phyloP scores from a whole-genome alignment of 1,284 basidiomycete species.

The Mycosarcoma mackinlayi region DNA sequence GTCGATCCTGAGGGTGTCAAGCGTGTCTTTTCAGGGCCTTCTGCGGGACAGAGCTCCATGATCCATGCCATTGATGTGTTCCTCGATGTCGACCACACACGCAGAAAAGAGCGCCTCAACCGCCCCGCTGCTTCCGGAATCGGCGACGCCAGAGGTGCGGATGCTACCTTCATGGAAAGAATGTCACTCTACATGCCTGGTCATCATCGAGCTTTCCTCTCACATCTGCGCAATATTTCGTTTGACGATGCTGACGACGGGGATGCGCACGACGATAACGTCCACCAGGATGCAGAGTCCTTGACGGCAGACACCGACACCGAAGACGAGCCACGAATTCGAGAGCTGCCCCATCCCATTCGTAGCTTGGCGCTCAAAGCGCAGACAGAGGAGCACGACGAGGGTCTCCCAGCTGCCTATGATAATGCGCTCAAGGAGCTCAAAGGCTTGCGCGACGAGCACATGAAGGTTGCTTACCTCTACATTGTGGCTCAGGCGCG shows the following conservation, averaged over 20 bases:
- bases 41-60: constrained; percentile 88
- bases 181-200: constrained; percentile 59
- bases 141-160: constrained; percentile 29
- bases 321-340: neutral
- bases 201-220: constrained; percentile 83
- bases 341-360: constrained; percentile 47
- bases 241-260: constrained; percentile 39
- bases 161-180: constrained; percentile 65
- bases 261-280: neutral
- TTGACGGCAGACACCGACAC: constrained; percentile 1
- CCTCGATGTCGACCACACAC: constrained; percentile 80
- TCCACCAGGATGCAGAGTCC: neutral
- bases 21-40: constrained; percentile 78
- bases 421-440: constrained; percentile 79
- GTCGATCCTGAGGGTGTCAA: constrained; percentile 71
- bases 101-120: constrained; percentile 38
- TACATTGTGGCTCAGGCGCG: constrained; percentile 73
- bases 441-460: constrained; percentile 84
- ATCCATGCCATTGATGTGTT: constrained; percentile 91
- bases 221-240: constrained; percentile 74
- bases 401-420: constrained; percentile 71
- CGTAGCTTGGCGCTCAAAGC: constrained; percentile 53
- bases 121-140: constrained; percentile 17
- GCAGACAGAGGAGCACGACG: constrained; percentile 35
- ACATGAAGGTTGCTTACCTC: constrained; percentile 84